Evolutionary conservation across 768 basidiomycete genomes (phyloP), one percentile per base, ranked within the genome.

Genomic region (Coprinopsis cinerea): DNA sequence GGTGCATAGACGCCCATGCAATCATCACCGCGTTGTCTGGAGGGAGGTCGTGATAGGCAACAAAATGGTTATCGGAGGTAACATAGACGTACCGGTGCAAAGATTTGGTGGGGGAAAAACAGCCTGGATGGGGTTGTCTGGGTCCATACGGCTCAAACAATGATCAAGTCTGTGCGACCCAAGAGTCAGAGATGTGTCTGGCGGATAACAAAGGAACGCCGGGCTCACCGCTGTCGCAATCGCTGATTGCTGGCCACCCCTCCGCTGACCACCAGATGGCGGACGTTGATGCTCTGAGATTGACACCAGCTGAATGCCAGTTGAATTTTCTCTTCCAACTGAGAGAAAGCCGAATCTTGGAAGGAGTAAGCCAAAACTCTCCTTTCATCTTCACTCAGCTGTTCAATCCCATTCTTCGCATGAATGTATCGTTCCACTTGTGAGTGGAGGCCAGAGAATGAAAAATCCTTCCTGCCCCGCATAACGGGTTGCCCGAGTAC

Each of bases 21-120:
- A 97, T 89, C 95, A 98, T 98, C 7, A 81, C 94, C 0, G 95
- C 95, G 63, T 97, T 98, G 59, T 97, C 95, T 94, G 11, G 32
- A 20, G 36, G 45, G 32, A 46, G 23, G 23, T 30, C 13, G 37
- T 3, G 34, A 13, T 46, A 3, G 27, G 24, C 23, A 47, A 22
- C 18, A 43, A 26, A 43, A 13, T 26, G 25, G 39, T 14, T 18
- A 42, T 25, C 41, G 14, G 22, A 34, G 28, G 7, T 5, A 42
- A 14, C 14, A 15, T 15, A 18, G 14, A 54, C 71, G 47, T 50
- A 88, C 91, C 91, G 60, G 92, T 95, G 61, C 93, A 97, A 1
- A 94, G 69, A 10, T 72, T 63, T 0, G 78, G 71, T 0, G 92
- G 90, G n/a, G 92, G 92, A 59, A 85, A 92, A 26, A 81, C 63